Evolutionary conservation across 2,329 filamentous ascomycete genomes (phyloP), one percentile per base, ranked within the genome.

Genomic region (Zymoseptoria passerinii): DNA sequence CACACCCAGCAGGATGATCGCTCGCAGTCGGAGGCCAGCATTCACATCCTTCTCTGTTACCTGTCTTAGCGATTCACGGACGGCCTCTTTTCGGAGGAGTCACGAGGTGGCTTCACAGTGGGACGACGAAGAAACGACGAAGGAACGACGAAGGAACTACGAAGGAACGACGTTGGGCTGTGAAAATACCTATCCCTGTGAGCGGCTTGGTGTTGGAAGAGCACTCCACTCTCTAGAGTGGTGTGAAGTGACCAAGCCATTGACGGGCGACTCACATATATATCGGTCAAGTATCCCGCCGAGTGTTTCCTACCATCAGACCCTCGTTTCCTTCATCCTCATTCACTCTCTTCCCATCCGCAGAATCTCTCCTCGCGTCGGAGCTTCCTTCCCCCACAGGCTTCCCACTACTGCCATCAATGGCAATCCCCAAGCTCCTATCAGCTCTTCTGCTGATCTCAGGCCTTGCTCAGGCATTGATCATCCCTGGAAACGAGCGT

Each of bases 401-500:
- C n/a, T n/a, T n/a, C n/a, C n/a, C n/a, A n/a, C 2, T 1, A 28
- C 23, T 23, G 28, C 50, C 50, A 28, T 28, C 50, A 52, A 52
- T 52, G 50, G 50, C 20, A 52, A 28, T 52, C 28, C 28, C 20
- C 23, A n/a, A 29, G 19, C 28, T 52, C 50, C 13, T 29, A 28
- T 18, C 50, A 52, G 50, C 50, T 29, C 18, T 52, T 52, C 50
- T 52, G 50, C 50, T 52, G 50, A 16, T 28, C 50, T 52, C 50
- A 52, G 16, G 23, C n/a, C 8, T 52, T 28, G 50, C 50, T 18
- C 50, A 52, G 28, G 27, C 50, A 29, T 29, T 52, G 50, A 52
- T 29, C 4, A 27, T 52, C 8, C 50, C 50, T 13, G 27, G 13
- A 28, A 28, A 23, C 8, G 19, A 29, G 18, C 23, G 29, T 16